Evolutionary conservation across 2,329 filamentous ascomycete genomes (phyloP).

Genomic region (Colletotrichum australisinense): DNA sequence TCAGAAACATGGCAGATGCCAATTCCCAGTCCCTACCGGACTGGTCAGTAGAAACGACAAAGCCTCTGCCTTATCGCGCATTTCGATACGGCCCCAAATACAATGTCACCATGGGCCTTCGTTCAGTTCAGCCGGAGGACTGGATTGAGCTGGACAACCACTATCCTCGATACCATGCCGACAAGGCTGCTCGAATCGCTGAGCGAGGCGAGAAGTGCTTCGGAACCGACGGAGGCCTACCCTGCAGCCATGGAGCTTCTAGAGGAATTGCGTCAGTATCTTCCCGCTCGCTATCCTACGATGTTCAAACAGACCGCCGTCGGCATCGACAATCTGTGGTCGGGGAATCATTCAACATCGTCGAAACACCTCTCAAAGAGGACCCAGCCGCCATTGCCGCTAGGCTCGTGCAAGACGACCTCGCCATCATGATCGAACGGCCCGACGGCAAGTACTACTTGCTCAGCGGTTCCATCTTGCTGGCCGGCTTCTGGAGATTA

Average conservation of each 20-base stretch:
- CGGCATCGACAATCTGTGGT: conserved; percentile 78
- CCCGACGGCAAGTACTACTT: conserved; percentile 85
- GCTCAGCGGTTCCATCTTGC: conserved; percentile 78
- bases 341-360: conserved; percentile 78
- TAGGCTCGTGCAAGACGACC: conserved; percentile 82
- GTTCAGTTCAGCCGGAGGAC: conserved; percentile 75
- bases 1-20: conserved; percentile 65
- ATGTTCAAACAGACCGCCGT: conserved; percentile 73
- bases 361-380: conserved; percentile 72
- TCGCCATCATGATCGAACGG: conserved; percentile 85
- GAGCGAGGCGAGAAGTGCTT: conserved; percentile 77
- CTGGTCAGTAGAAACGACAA: conserved; percentile 77
- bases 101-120: conserved; percentile 80
- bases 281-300: conserved; percentile 79
- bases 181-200: conserved; percentile 75
- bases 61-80: conserved; percentile 81
- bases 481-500: conserved; percentile 87
- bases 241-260: conserved; percentile 81
- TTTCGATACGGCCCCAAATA: conserved; percentile 84
- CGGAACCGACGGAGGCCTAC: conserved; percentile 73
- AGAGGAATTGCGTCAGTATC: conserved; percentile 77
- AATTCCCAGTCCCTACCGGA: conserved; percentile 68
- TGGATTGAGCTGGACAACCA: conserved; percentile 91
- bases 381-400: conserved; percentile 83
- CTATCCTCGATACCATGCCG: conserved; percentile 77